Evolutionary conservation across 83 land plant genomes (phyloP).

Genomic region (Diphasiastrum complanatum): DNA sequence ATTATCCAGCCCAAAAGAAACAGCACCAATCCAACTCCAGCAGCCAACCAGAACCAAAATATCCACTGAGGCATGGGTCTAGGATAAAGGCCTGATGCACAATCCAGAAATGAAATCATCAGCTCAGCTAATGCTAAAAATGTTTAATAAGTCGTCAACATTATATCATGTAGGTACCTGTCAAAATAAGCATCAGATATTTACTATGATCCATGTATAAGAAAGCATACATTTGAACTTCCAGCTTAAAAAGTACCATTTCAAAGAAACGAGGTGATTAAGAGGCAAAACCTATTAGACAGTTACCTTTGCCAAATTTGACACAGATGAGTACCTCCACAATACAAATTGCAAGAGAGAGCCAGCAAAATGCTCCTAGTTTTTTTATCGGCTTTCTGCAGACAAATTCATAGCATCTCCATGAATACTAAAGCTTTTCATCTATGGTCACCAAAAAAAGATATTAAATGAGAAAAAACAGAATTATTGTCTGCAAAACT

Average conservation of each 20-base stretch:
- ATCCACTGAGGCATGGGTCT: slow-evolving; percentile 77
- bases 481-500: no score
- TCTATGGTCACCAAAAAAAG: not conserved
- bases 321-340: slow-evolving; percentile 92
- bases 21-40: slow-evolving; percentile 35
- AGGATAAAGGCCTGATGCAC: slow-evolving; percentile 65
- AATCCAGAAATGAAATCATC: not conserved
- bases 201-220: not conserved
- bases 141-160: not conserved
- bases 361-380: slow-evolving; percentile 95
- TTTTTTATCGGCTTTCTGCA: slow-evolving; percentile 82
- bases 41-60: slow-evolving; percentile 56
- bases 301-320: slow-evolving; percentile 93
- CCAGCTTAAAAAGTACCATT: not conserved
- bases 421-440: not conserved
- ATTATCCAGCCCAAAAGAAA: slow-evolving; percentile 64
- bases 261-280: no score
- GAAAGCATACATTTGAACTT: not conserved
- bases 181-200: no score
- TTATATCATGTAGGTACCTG: no score
- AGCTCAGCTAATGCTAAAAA: not conserved
- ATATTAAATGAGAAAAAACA: not conserved
- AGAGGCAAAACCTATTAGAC: not conserved
- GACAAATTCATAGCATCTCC: slow-evolving; percentile 1
- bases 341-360: slow-evolving; percentile 81